Base-by-base conservation (phyloP, 805 yeast genomes). In the Yarrowia sp. region DNA sequence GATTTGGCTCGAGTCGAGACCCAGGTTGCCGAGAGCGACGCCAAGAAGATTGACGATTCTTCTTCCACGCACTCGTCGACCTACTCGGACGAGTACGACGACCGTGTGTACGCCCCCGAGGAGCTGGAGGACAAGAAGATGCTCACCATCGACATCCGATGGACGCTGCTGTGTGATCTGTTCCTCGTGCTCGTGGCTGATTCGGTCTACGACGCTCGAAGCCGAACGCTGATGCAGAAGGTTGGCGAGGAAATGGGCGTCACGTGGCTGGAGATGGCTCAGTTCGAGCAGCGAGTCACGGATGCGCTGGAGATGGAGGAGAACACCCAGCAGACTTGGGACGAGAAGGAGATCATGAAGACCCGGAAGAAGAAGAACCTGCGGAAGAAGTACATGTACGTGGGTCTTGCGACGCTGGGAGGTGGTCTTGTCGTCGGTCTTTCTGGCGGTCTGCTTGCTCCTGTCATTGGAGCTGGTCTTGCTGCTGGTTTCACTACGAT, bases 381-480 rank as follows among this genome's bases (percentile, higher is more conserved):
- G 66, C 83, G 81, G 65, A 85, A 80, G 69, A 86, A 92, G 69
- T 76, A 90, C 72, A 86, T 90, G 59, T 91, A 89, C 69, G 88
- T 94, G 65, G 99, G 98, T 0, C 76, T 94, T 53, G 99, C 99
- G 0, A 94, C 98, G 7, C 80, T 92, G 14, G 98, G 98, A 27
- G 99, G 99, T 1, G 92, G 97, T 0, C 77, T 94, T 21, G 96
- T 94, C 1, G 82, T 94, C 63, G 99, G 99, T 1, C 77, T 94
- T 18, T 90, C 97, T 64, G 98, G 97, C 8, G 99, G 99, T 6
- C 74, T 94, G 44, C 76, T 94, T 46, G 99, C 99, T 0, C 99
- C 99, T 0, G 96, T 96, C 2, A 96, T 94, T 69, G 98, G 98
- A 56, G 98, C 98, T 1, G 99, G 99, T 69, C 71, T 94, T 27